phyloP scores from a whole-genome alignment of 768 basidiomycete genomes.

The Trametes coccinea region DNA sequence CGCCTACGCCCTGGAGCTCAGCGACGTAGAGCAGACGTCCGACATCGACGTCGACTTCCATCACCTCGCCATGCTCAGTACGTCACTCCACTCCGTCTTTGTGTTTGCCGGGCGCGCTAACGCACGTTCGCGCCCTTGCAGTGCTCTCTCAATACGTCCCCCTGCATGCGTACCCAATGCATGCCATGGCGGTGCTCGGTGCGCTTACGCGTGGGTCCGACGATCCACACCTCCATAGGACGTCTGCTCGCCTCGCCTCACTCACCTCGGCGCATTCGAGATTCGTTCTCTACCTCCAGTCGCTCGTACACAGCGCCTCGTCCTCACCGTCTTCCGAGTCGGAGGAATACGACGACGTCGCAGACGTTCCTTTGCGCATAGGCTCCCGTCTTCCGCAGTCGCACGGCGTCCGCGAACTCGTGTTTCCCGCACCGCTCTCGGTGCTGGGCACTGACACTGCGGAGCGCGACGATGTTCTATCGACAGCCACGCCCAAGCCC shows the following conservation, averaged over 20 bases:
- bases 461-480: constrained; percentile 1
- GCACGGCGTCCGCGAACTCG: constrained; percentile 52
- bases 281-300: constrained; percentile 72
- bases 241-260: constrained; percentile 42
- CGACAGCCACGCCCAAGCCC: constrained; percentile 1
- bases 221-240: constrained; percentile 34
- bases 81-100: constrained; percentile 34
- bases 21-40: constrained; percentile 43
- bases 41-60: constrained; percentile 54
- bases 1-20: constrained; percentile 40
- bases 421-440: constrained; percentile 75
- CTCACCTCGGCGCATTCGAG: constrained; percentile 69
- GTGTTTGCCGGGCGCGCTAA: constrained; percentile 12
- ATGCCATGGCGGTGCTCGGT: constrained; percentile 53
- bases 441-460: constrained; percentile 31
- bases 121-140: constrained; percentile 28
- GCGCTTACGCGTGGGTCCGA: constrained; percentile 30
- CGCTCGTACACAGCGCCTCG: constrained; percentile 64
- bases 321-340: constrained; percentile 40
- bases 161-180: constrained; percentile 71
- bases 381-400: constrained; percentile 28
- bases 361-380: constrained; percentile 20
- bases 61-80: constrained; percentile 67
- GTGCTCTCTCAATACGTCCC: constrained; percentile 66
- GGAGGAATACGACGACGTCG: constrained; percentile 44